Conservation (phyloP, 2,329 filamentous ascomycete genomes). For the Colletotrichum lindemuthianum region DNA sequence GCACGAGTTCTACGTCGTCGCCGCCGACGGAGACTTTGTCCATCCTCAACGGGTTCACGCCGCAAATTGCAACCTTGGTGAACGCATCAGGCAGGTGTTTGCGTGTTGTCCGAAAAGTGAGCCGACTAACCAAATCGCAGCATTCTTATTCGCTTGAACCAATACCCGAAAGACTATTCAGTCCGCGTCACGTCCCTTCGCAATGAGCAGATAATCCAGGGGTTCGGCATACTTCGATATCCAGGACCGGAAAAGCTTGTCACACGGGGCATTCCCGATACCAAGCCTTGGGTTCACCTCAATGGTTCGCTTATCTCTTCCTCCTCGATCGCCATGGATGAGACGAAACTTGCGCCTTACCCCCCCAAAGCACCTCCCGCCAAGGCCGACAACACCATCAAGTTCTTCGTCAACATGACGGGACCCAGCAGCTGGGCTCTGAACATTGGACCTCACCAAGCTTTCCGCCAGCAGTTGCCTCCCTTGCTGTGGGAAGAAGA, state of each 20-base stretch:
- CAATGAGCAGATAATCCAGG: constrained; percentile 25
- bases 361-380: constrained; percentile 18
- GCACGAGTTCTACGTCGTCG: constrained; percentile 27
- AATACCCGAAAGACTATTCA: constrained; percentile 20
- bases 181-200: constrained; percentile 21
- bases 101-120: rapidly evolving
- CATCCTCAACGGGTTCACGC: constrained; percentile 23
- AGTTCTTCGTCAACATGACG: constrained; percentile 33
- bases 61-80: constrained; percentile 30
- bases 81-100: constrained; percentile 16
- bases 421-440: constrained; percentile 25
- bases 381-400: constrained; percentile 21
- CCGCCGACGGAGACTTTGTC: constrained; percentile 26
- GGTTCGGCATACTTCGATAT: constrained; percentile 25
- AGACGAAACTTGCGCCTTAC: constrained; percentile 26
- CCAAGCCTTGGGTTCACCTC: constrained; percentile 22
- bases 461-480: constrained; percentile 27
- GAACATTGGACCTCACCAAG: constrained; percentile 26
- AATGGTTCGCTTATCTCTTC: constrained; percentile 25
- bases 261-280: constrained; percentile 9
- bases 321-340: constrained; percentile 24
- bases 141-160: constrained; percentile 16
- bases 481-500: constrained; percentile 23
- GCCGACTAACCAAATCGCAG: not conserved
- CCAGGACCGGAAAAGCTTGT: constrained; percentile 4